Conservation (phyloP, 768 basidiomycete genomes). For the Trametes meyenii region DNA sequence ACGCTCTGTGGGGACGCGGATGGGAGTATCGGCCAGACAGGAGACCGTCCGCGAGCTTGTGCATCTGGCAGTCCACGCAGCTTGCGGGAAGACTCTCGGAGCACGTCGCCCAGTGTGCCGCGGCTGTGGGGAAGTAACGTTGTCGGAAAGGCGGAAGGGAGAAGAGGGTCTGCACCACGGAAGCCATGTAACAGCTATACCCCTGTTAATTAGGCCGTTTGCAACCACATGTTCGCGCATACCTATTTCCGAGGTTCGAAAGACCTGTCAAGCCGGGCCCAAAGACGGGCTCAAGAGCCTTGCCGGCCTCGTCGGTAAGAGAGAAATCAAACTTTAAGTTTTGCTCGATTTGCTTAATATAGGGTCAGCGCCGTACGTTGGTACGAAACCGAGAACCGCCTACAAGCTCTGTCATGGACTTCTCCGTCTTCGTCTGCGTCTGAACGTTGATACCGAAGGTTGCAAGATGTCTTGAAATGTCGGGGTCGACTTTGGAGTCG, state of each 20-base stretch:
- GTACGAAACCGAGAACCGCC: constrained; percentile 23
- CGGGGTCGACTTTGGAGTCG: constrained; percentile 79
- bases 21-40: constrained; percentile 89
- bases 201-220: neutral
- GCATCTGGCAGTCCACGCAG: constrained; percentile 95
- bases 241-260: constrained; percentile 91
- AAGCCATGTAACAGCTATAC: constrained; percentile 94
- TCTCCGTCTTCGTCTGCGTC: constrained; percentile 87
- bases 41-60: constrained; percentile 90
- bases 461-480: constrained; percentile 70
- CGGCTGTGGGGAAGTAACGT: constrained; percentile 60
- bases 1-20: constrained; percentile 45
- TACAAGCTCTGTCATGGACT: constrained; percentile 95
- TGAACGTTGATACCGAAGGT: constrained; percentile 88
- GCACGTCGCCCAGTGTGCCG: constrained; percentile 64
- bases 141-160: constrained; percentile 74
- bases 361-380: neutral
- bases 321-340: constrained; percentile 95
- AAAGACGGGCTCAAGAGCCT: constrained; percentile 84
- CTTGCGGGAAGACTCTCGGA: constrained; percentile 68
- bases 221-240: constrained; percentile 5
- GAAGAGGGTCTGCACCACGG: constrained; percentile 86
- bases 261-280: constrained; percentile 90
- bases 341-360: constrained; percentile 86
- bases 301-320: constrained; percentile 82